Base-by-base conservation (phyloP, 371 early-diverging fungal species). In the Mortierella sp. region DNA sequence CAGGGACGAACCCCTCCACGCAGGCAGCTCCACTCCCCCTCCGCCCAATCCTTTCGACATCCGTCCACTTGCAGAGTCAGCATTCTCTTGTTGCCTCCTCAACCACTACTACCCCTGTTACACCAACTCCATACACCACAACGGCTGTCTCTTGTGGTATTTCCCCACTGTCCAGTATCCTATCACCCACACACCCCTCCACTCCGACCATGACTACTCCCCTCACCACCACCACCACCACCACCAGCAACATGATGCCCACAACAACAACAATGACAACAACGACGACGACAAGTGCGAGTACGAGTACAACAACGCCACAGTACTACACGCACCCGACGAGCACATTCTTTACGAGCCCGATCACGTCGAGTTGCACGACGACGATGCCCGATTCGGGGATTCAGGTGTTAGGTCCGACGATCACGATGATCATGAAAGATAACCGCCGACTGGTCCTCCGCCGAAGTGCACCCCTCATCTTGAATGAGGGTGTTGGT, bases 331-430 rank as follows among this genome's bases (percentile, higher is more conserved):
- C 37, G 13, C 71, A 76, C 43, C 77, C 77, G 26, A 74, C 77
- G 3, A 73, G 37, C 40, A 50, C 52, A 31, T 78, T 75, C 64
- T 83, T 83, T 58, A 75, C 66, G 7, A 83, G 83, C n/a, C 73
- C 83, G 0, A 73, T 75, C 65, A 83, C 83, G 9, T 69, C 73
- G 31, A 53, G 70, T 14, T 83, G 64, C 34, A 75, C 73, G 37
- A 70, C 73, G 24, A 78, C 79, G 67, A 65, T 83, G 64, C 70
- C 83, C 47, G 79, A 73, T 7, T 73, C 83, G 66, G 79, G 83
- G 26, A 55, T 73, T 24, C 79, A 68, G 13, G 73, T 83, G 7
- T 43, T 83, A 39, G 67, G 76, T 34, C 66, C 74, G 8, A 76
- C 76, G 4, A 83, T 83, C 19, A 75, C 75, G 19, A 83, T 83